These are phyloP conservation scores for Ustilago cynodontis DNA, from an alignment of 1,284 basidiomycete species.

Conservation along the genomic window DNA sequence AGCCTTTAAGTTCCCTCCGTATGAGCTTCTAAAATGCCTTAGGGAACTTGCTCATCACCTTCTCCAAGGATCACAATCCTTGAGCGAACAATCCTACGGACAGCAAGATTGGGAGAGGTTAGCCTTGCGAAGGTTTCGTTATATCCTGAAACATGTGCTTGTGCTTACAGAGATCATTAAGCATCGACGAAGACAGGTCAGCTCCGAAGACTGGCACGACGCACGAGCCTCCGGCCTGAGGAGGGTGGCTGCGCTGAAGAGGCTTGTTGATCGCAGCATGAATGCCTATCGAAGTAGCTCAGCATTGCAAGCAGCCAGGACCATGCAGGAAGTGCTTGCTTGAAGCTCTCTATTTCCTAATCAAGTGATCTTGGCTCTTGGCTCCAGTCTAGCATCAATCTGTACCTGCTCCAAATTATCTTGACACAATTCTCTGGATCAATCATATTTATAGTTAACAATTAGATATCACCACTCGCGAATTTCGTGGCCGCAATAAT, in stretches of 20 bases:
- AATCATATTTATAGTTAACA: too few species aligned
- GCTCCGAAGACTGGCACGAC: not conserved
- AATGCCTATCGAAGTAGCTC: not conserved
- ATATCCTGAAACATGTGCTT: conserved; percentile 17
- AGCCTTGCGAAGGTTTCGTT: conserved; percentile 5
- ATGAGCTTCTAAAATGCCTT: not conserved
- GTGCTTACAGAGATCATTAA: conserved; percentile 9
- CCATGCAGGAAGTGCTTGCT: too few species aligned
- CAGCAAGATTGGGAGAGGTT: not conserved
- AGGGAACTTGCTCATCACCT: not conserved
- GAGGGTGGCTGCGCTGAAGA: not conserved
- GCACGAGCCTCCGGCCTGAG: not conserved
- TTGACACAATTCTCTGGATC: too few species aligned
- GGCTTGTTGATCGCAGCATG: not conserved
- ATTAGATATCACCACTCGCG: too few species aligned
- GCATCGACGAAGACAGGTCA: not conserved
- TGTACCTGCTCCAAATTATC: too few species aligned
- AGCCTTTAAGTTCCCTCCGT: not conserved
- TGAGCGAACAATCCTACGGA: not conserved
- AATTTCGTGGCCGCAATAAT: too few species aligned
- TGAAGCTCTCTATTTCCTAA: too few species aligned
- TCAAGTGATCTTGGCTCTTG: too few species aligned
- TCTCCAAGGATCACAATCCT: not conserved
- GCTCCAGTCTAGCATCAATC: too few species aligned
- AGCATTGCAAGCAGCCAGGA: not conserved